Conservation (phyloP, 164 flowering plant species). For the Vitis rupestris region DNA sequence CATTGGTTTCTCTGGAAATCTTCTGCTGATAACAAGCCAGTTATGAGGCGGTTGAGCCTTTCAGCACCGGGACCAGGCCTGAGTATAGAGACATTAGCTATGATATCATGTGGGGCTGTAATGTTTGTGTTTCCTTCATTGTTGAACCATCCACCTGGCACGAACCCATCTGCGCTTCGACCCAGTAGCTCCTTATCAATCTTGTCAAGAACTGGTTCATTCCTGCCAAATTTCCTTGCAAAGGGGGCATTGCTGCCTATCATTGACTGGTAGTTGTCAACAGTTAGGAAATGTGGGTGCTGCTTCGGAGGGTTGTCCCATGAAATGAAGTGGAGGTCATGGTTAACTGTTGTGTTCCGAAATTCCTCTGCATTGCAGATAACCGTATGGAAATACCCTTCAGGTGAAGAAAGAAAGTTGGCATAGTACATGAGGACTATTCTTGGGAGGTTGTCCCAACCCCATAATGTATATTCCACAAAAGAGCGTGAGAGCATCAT, state of each 20-base stretch:
- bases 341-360: conserved; percentile 68
- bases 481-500: conserved; percentile 87
- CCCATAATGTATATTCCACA: conserved; percentile 75
- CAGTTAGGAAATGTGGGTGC: conserved; percentile 75
- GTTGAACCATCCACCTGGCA: conserved; percentile 65
- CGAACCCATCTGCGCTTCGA: conserved; percentile 45
- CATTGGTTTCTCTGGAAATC: conserved; percentile 59
- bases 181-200: conserved; percentile 70
- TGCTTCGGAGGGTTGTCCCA: conserved; percentile 97
- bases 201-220: conserved; percentile 62
- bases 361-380: conserved; percentile 75
- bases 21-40: conserved; percentile 45
- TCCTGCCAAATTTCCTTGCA: conserved; percentile 66
- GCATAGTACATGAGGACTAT: conserved; percentile 79
- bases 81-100: conserved; percentile 32
- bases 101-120: conserved; percentile 10
- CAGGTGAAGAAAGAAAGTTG: conserved; percentile 89
- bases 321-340: conserved; percentile 84
- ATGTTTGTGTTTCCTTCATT: conserved; percentile 17
- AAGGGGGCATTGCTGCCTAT: conserved; percentile 74
- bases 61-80: conserved; percentile 72
- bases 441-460: conserved; percentile 87
- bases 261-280: conserved; percentile 52
- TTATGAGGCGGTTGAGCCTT: conserved; percentile 52
- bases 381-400: conserved; percentile 90